Evolutionary conservation across 2,329 filamentous ascomycete species (phyloP).

Genomic region (Calonectria leucothoes): DNA sequence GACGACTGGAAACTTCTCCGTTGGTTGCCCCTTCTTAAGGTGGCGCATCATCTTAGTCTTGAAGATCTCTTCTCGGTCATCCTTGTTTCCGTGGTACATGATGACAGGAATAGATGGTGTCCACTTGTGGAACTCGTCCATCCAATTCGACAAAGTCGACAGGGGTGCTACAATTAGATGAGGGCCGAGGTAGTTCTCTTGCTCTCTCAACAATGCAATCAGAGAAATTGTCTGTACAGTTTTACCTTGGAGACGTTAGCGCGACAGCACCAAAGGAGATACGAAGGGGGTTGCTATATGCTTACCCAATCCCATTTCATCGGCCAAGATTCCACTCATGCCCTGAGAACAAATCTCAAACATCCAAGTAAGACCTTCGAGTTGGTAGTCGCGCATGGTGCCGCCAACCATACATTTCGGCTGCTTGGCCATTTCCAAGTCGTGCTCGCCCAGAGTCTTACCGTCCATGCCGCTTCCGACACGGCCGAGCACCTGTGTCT

Average conservation of each 20-base stretch:
- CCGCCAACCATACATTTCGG: constrained; percentile 87
- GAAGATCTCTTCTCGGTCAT: constrained; percentile 82
- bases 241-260: constrained; percentile 68
- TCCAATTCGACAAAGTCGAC: constrained; percentile 95
- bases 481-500: constrained; percentile 71
- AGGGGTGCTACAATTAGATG: constrained; percentile 92
- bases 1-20: constrained; percentile 84
- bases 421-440: constrained; percentile 85
- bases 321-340: constrained; percentile 89
- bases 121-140: constrained; percentile 93
- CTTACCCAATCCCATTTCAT: constrained; percentile 88
- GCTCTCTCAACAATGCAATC: constrained; percentile 87
- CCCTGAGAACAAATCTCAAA: constrained; percentile 85
- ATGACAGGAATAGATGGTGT: constrained; percentile 88
- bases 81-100: constrained; percentile 88
- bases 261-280: background rate
- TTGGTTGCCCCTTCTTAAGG: constrained; percentile 70
- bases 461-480: constrained; percentile 72
- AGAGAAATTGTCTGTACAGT: constrained; percentile 92
- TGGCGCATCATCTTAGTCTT: constrained; percentile 76
- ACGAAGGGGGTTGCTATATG: background rate
- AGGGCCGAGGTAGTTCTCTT: constrained; percentile 84
- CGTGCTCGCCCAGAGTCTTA: constrained; percentile 69
- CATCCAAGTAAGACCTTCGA: constrained; percentile 96
- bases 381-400: constrained; percentile 92